Evolutionary conservation across 2,329 filamentous ascomycete genomes (phyloP).

Genomic region (Xylogone sp.): DNA sequence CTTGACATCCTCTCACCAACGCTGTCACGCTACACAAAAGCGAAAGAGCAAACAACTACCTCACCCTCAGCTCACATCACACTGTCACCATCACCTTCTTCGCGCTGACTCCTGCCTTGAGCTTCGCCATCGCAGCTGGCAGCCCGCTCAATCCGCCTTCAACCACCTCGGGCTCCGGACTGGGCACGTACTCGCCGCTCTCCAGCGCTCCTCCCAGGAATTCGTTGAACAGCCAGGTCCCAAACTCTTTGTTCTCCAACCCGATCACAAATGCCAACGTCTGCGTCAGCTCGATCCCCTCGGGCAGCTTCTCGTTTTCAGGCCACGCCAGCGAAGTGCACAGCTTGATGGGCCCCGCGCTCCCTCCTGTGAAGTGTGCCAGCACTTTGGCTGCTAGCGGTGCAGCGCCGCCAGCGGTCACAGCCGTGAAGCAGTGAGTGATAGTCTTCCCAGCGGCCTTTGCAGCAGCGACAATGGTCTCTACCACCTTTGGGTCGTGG

Average conservation of each 20-base stretch:
- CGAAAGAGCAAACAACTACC: no score
- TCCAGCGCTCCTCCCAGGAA: slow-evolving; percentile 9
- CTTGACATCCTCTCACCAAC: no score
- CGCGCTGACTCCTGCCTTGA: slow-evolving; percentile 15
- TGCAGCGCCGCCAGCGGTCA: not conserved
- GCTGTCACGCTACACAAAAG: no score
- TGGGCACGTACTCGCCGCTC: slow-evolving; percentile 7
- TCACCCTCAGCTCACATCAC: not conserved
- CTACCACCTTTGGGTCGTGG: slow-evolving; percentile 3
- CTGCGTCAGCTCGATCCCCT: slow-evolving; percentile 22
- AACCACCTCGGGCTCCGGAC: slow-evolving; percentile 12
- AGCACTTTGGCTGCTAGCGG: not conserved
- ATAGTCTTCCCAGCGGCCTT: slow-evolving; percentile 6
- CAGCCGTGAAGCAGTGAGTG: not conserved
- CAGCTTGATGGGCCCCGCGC: not conserved
- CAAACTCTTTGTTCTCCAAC: slow-evolving; percentile 7
- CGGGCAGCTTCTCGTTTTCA: not conserved
- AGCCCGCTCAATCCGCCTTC: slow-evolving; percentile 9
- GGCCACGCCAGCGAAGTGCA: slow-evolving; percentile 3
- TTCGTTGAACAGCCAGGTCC: slow-evolving; percentile 14
- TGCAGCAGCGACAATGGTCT: not conserved
- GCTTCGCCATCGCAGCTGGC: slow-evolving; percentile 8
- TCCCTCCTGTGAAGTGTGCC: not conserved
- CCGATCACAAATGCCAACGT: not conserved
- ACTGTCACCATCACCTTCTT: slow-evolving; percentile 12